Evolutionary conservation across 2,329 filamentous ascomycete species (phyloP), one percentile per base, ranked within the genome.

Genomic region (Aspergillus novoparasiticus): DNA sequence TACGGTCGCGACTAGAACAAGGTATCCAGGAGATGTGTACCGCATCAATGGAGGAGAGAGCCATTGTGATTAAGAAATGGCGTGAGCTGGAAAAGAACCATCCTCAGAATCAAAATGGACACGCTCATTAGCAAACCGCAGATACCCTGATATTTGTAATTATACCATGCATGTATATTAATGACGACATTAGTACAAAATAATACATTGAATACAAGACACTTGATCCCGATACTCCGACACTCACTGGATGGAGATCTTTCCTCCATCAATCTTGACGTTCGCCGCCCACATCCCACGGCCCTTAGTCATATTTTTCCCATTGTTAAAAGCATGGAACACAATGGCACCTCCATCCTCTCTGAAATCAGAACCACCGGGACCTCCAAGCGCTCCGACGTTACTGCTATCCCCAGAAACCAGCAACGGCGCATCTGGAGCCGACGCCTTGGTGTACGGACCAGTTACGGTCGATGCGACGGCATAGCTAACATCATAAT

Each of bases 401-500:
- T 71, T 62, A 26, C 67, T 71, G 11, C 57, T 46, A 28, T 68
- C 68, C 8, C 72, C 72, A 61, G 69, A 71, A 0, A 67, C 65
- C 43, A 76, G 61, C 58, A 76, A 53, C 28, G 74, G 73, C 9
- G 68, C 69, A 59, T 67, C 60, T 11, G 69, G 69, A 14, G 58
- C 64, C 48, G 64, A 56, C 3, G 66, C 69, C 64, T 76, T 76
- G 2, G 69, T 73, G 55, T 71, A 76, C 6, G 75, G 74, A 0
- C 75, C 75, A 8, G 63, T 61, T 6, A 76, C 55, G 1, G 66
- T 57, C 8, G 60, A 34, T 4, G 81, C 77, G 12, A 81, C 82
- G 2, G 86, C 86, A 69, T 86, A 88, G 64, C 82, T 82, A 12
- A 86, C 78, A 67, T 87, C 83, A 71, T 88, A 89, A 39, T 69